These are phyloP conservation scores for Candida yuanshanica DNA, from an alignment of 805 yeast genomes.

Conservation along the genomic window DNA sequence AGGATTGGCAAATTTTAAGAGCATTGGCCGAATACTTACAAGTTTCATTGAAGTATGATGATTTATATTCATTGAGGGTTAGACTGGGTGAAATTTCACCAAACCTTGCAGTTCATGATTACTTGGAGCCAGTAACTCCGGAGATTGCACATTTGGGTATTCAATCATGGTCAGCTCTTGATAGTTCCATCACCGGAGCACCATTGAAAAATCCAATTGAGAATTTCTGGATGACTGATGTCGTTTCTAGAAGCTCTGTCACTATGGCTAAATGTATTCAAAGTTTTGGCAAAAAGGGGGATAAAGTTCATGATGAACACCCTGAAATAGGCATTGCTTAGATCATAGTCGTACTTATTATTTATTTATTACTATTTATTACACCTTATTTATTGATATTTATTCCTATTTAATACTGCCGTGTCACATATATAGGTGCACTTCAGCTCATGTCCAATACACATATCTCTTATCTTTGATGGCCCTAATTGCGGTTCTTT, in stretches of 20 bases:
- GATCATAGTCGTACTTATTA: constrained; percentile 10
- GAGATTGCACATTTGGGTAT: constrained; percentile 56
- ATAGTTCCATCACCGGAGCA: constrained; percentile 37
- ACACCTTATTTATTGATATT: constrained; percentile 17
- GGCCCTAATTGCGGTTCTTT: too few relatives aligned
- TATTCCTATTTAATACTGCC: background rate
- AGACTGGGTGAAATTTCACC: constrained; percentile 78
- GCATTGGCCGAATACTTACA: constrained; percentile 77
- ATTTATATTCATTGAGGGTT: constrained; percentile 55
- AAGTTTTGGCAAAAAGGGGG: constrained; percentile 61
- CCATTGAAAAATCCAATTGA: constrained; percentile 65
- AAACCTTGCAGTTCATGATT: constrained; percentile 69
- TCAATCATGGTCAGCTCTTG: constrained; percentile 32
- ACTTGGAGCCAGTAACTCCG: constrained; percentile 59
- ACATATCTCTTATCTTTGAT: too few relatives aligned
- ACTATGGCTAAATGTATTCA: constrained; percentile 87
- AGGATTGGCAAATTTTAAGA: constrained; percentile 84
- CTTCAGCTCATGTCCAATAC: too few relatives aligned
- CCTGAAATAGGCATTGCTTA: constrained; percentile 25
- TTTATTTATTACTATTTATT: constrained; percentile 6
- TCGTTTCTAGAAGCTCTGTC: constrained; percentile 79
- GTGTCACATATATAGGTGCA: too few relatives aligned
- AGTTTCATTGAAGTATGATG: constrained; percentile 71
- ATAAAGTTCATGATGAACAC: constrained; percentile 44
- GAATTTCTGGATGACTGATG: constrained; percentile 85